These are phyloP conservation scores for Triadica sebifera DNA, from an alignment of 345 rosid genomes.

Conservation along the genomic window DNA sequence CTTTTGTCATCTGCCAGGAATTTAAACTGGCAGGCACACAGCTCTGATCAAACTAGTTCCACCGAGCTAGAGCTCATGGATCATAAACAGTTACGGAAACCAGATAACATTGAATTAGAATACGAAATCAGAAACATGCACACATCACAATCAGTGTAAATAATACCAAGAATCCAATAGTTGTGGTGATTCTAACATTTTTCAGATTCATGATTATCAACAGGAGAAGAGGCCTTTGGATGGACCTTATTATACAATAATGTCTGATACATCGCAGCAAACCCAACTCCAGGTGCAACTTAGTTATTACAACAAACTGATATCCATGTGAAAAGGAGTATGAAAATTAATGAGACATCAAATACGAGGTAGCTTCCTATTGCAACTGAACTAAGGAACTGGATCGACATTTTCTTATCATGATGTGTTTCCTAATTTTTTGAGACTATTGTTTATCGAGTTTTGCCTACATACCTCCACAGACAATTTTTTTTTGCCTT, in stretches of 20 bases:
- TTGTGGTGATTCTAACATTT: neutral
- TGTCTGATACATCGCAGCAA: conserved; percentile 29
- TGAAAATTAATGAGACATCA: conserved; percentile 15
- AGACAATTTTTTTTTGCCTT: conserved; percentile 13
- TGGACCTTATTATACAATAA: conserved; percentile 24
- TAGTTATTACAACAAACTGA: conserved; percentile 5
- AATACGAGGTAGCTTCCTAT: conserved; percentile 16
- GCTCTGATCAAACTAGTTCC: too few species aligned
- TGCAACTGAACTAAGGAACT: conserved; percentile 22
- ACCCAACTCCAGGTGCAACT: conserved; percentile 22
- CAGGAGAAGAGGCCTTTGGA: conserved; percentile 35
- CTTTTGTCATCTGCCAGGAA: too few species aligned
- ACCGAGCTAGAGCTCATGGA: too few species aligned
- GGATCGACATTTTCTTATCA: conserved; percentile 6
- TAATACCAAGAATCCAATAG: neutral
- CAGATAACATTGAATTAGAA: too few species aligned
- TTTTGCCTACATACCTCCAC: conserved; percentile 15
- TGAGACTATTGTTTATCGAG: conserved; percentile 27
- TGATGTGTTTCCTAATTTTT: conserved; percentile 21
- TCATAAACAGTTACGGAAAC: too few species aligned
- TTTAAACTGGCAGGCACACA: too few species aligned
- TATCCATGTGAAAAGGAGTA: neutral
- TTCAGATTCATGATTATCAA: conserved; percentile 1
- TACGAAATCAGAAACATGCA: neutral
- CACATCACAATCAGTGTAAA: neutral